phyloP scores from a whole-genome alignment of 306 rosid genomes.

The Corylus americana region DNA sequence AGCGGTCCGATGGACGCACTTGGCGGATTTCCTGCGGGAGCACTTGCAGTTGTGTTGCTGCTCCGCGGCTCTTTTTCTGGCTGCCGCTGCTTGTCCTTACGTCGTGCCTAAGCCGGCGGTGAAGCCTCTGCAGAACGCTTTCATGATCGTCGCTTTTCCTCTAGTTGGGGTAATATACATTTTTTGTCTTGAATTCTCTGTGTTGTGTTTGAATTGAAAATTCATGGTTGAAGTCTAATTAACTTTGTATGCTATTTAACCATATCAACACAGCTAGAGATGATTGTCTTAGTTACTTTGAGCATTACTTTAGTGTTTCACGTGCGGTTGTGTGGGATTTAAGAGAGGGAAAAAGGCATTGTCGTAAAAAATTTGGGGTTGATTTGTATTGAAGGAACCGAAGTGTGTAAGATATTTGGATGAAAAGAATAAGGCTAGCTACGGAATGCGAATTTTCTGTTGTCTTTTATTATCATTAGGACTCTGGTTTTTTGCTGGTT shows the following conservation, averaged over 20 bases:
- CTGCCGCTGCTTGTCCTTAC: slow-evolving; percentile 84
- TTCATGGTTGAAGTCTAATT: background rate
- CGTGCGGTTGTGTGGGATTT: background rate
- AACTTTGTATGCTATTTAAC: background rate
- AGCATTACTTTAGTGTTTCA: background rate
- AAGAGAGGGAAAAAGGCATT: background rate
- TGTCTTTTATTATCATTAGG: background rate
- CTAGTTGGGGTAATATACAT: slow-evolving; percentile 66
- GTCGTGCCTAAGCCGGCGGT: slow-evolving; percentile 60
- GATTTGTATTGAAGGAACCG: background rate
- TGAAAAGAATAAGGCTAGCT: background rate
- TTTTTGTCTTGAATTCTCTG: background rate
- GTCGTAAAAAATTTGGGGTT: background rate
- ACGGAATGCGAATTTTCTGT: background rate
- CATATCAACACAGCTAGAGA: background rate
- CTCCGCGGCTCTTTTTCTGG: slow-evolving; percentile 69
- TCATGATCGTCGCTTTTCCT: slow-evolving; percentile 75
- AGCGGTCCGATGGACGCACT: slow-evolving; percentile 74
- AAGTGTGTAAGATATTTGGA: background rate
- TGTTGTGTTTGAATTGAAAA: background rate
- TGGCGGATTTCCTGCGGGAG: slow-evolving; percentile 76
- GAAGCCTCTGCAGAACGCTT: slow-evolving; percentile 71
- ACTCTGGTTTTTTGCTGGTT: background rate
- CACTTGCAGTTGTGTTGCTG: slow-evolving; percentile 79
- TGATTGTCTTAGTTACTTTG: background rate